Base-by-base conservation (phyloP, 192 early-diverging fungal genomes). In the Gigaspora rosea region DNA sequence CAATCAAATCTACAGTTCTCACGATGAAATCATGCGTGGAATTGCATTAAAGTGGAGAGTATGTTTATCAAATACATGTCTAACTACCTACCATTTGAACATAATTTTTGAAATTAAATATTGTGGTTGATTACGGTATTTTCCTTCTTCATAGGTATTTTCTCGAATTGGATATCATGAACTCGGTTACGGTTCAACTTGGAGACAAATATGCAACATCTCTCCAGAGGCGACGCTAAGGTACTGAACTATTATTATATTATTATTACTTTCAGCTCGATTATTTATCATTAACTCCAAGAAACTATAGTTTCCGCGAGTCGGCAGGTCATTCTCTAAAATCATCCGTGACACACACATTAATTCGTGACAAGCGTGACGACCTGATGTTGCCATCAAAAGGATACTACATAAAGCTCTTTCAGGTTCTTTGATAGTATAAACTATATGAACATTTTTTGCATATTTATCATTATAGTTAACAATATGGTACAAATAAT, bases 241-340 rank as follows among this genome's bases (percentile, higher is more conserved):
- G 83, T 84, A 85, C 82, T 49, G 56, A 51, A 27, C 73, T 9
- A 47, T 27, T 73, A 71, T 71, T n/a, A n/a, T n/a, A n/a, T n/a
- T 33, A 68, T 58, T 82, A 49, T 1, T 64, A 62, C 35, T 63
- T 32, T n/a, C 64, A 75, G 10, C 8, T 11, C 22, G 4, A 18
- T 27, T 57, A 57, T n/a, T 72, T 69, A 63, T 49, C 27, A 57
- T 16, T 77, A 72, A 66, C 16, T 64, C 49, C 80, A 49, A 18
- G 51, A 66, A 46, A 63, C 20, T n/a, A 75, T 76, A 90, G 89
- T 64, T 83, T 97, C 71, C 90, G 94, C 16, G 82, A 89, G 62
- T 91, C 93, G 32, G 94, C 91, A 13, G 95, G 94, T 15, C 93
- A 97, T 80, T 87, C 91, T 22, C 84, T 94, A 63, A 99, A 99